Evolutionary conservation across 2,329 filamentous ascomycete genomes (phyloP), one percentile per base, ranked within the genome.

Genomic region (Acrocalymma vagum): DNA sequence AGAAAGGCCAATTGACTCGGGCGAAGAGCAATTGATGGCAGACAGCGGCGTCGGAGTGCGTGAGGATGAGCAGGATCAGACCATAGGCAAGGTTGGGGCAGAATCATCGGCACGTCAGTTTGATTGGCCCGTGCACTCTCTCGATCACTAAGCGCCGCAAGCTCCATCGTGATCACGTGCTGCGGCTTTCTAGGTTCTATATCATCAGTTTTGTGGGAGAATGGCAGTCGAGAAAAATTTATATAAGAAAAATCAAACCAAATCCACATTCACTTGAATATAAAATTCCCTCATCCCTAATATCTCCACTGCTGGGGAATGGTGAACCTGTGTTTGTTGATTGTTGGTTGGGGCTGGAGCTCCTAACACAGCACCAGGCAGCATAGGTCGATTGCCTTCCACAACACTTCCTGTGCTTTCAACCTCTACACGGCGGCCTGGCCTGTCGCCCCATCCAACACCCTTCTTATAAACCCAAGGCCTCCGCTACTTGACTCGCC

Each of bases 1-100:
- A 37, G 48, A 26, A 40, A 47, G 44, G 27, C 27, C 59, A 70
- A 69, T 70, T 69, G 66, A 53, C 58, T 53, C 51, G 54, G 53
- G 41, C 42, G 44, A 57, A 49, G 51, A 57, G 58, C 58, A 65
- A 69, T 67, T 66, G 61, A 60, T 49, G 57, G 34, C 39, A 45
- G 38, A 41, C 48, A 25, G 31, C 20, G 36, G 18, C 24, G 36
- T 41, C 23, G 29, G 43, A 22, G 37, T 23, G 23, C 24, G 29
- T 21, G 39, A 33, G 30, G 38, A 34, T 23, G 25, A 26, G 35
- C 42, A 36, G 40, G 38, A 24, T 33, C 28, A 40, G 28, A 6
- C 20, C 28, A 18, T 21, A 13, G 26, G 26, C 20, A 24, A 14
- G 29, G 33, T 29, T 31, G 27, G 42, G 43, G 34, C 33, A 26